Conservation (phyloP, 176 grass and related monocot genomes). For the Juncus effusus region DNA sequence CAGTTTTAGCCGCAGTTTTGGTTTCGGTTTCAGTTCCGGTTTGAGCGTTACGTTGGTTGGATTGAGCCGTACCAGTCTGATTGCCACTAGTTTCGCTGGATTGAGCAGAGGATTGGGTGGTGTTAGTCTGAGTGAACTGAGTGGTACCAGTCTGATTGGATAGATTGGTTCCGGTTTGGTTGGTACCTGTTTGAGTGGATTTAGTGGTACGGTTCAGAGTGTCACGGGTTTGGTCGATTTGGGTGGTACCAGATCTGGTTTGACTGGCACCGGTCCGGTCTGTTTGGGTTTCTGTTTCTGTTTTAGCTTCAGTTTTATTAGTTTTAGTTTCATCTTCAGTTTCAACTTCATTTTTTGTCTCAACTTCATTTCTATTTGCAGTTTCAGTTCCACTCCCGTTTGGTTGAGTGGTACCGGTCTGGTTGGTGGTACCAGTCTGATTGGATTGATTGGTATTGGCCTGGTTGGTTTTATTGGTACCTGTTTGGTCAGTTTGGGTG, state of each 20-base stretch:
- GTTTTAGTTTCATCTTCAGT: no score
- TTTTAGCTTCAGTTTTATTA: neutral
- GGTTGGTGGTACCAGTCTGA: neutral
- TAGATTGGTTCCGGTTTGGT: no score
- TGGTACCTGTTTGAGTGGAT: neutral
- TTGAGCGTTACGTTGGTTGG: neutral
- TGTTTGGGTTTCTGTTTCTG: neutral
- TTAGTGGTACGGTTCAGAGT: neutral
- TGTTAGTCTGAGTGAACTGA: no score
- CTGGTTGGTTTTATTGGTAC: conserved; percentile 1
- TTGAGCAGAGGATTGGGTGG: no score
- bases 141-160: no score
- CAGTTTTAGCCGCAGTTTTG: no score
- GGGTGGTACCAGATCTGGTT: neutral
- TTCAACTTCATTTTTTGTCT: no score
- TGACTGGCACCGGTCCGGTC: neutral
- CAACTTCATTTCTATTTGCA: neutral
- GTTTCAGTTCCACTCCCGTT: neutral
- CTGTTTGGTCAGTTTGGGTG: neutral
- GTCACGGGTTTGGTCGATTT: neutral
- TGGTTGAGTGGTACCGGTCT: neutral
- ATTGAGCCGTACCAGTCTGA: neutral
- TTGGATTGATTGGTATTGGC: neutral
- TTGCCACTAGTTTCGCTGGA: no score
- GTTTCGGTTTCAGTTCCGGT: neutral